Base-by-base conservation (phyloP, 371 early-diverging fungal genomes). In the Dichotomocladium elegans region DNA sequence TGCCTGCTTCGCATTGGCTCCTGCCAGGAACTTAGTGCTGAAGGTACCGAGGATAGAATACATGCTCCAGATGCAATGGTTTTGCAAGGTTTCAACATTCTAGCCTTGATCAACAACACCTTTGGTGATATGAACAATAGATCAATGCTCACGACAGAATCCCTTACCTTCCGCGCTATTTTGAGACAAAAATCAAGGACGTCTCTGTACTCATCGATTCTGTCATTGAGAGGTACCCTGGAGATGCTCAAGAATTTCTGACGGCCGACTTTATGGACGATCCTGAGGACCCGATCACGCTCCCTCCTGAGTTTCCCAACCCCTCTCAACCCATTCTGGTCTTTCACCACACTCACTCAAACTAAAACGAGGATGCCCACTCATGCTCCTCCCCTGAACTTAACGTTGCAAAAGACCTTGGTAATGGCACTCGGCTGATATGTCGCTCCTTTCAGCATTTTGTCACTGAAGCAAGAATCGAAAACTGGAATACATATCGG, bases 1-100 rank as follows among this genome's bases (percentile, higher is more conserved):
- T 47, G 43, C 2, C 31, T 63, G 15, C 51, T 53, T 9, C 34
- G 47, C 14, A 51, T 47, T 7, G 40, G 37, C 22, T 43, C 1
- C 22, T 43, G 9, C 17, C 5, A 2, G n/a, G n/a, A n/a, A n/a
- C n/a, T n/a, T n/a, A n/a, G n/a, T n/a, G n/a, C n/a, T n/a, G n/a
- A n/a, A n/a, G 11, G 12, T 17, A 7, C 42, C 21, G 30, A 37
- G 8, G 48, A 55, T 41, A 42, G 19, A 17, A 19, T 55, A 0
- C 34, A n/a, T 3, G 3, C 42, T 19, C 41, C 40, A 5, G 14
- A 5, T 15, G 17, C 10, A 47, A 41, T 41, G 41, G 8, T 41
- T 2, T 17, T 41, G 41, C 41, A n/a, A 3, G 17, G 41, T 7
- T 41, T 17, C 41, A 41, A 41, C 1, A 41, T 41, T 29, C 31